Conservation (phyloP, 805 yeast genomes). For the Candida suzukii region DNA sequence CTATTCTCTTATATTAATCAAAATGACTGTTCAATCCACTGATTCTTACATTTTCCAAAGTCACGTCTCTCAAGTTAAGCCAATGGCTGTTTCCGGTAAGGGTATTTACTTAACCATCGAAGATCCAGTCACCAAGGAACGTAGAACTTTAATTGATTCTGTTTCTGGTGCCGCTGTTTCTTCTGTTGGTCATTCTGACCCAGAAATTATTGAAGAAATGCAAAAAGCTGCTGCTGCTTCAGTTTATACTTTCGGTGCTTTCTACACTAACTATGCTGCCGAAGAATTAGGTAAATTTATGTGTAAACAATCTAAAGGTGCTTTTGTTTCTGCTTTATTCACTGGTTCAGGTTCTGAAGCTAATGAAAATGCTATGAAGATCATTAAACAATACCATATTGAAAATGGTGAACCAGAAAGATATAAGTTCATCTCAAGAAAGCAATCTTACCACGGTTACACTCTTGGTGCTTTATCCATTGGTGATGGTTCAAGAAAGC, state of each 20-base stretch:
- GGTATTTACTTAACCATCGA: slow-evolving; percentile 35
- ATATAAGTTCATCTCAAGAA: slow-evolving; percentile 34
- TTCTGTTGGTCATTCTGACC: slow-evolving; percentile 35
- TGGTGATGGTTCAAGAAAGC: slow-evolving; percentile 29
- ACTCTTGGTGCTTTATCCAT: slow-evolving; percentile 39
- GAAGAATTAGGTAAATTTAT: slow-evolving; percentile 39
- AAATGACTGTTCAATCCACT: slow-evolving; percentile 1
- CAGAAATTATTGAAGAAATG: slow-evolving; percentile 31
- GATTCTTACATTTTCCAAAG: slow-evolving; percentile 38
- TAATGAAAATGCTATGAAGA: slow-evolving; percentile 70
- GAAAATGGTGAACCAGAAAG: slow-evolving; percentile 35
- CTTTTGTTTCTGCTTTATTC: slow-evolving; percentile 33
- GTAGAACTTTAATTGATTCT: slow-evolving; percentile 30
- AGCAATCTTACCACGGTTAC: slow-evolving; percentile 42
- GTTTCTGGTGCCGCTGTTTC: slow-evolving; percentile 45
- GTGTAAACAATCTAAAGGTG: slow-evolving; percentile 30
- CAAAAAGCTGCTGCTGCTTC: slow-evolving; percentile 26
- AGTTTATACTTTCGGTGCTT: slow-evolving; percentile 29
- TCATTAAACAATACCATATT: slow-evolving; percentile 44
- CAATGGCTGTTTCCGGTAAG: slow-evolving; percentile 34
- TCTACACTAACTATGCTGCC: slow-evolving; percentile 30
- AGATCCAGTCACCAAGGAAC: slow-evolving; percentile 32
- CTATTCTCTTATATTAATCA: too few species aligned
- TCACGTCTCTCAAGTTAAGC: slow-evolving; percentile 28
- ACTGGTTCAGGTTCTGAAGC: slow-evolving; percentile 72